Evolutionary conservation across 306 rosid genomes (phyloP), one percentile per base, ranked within the genome.

Genomic region (Cicer bijugum): DNA sequence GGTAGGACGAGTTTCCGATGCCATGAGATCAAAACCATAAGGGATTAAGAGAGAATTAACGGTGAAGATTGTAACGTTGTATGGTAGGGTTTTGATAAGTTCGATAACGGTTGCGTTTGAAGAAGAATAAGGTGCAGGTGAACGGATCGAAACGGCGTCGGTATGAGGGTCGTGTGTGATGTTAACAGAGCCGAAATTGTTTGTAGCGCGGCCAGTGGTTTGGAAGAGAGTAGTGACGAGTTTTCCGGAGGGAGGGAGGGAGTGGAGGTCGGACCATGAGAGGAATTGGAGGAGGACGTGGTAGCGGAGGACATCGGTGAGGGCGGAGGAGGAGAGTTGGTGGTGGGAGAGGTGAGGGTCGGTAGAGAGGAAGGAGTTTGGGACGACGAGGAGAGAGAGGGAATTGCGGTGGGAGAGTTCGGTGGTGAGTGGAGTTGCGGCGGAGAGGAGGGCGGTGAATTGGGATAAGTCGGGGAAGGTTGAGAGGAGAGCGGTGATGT

Each of bases 191-290:
- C 99, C 97, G 71, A 80, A 90, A 76, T 94, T 85, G 69, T 23
- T 80, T 46, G 96, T 57, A 84, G 97, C 99, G 39, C 97, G 99
- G 14, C 99, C 99, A 5, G 99, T 95, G 78, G 99, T 90, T 4
- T 95, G 99, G 77, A 77, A 84, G 75, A 95, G 99, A 2, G 99
- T 91, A 62, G 99, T 90, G 78, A 95, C 65, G 63, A 95, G 91
- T 16, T 89, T 86, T 6, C 99, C 99, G 50, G 93, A 82, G 11
- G 97, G 75, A 0, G 97, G 85, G 77, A 90, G 75, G 65, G 82
- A 81, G 61, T 45, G 85, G 82, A 95, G 93, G 85, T 87, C 97
- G 53, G 88, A 77, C 65, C 74, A 81, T 57, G 99, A 86, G 80
- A 91, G 78, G 88, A 87, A 91, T 14, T 90, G 87, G 43, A 91